These are phyloP conservation scores for Trametes coccinea DNA, from an alignment of 768 basidiomycete genomes.

Conservation along the genomic window DNA sequence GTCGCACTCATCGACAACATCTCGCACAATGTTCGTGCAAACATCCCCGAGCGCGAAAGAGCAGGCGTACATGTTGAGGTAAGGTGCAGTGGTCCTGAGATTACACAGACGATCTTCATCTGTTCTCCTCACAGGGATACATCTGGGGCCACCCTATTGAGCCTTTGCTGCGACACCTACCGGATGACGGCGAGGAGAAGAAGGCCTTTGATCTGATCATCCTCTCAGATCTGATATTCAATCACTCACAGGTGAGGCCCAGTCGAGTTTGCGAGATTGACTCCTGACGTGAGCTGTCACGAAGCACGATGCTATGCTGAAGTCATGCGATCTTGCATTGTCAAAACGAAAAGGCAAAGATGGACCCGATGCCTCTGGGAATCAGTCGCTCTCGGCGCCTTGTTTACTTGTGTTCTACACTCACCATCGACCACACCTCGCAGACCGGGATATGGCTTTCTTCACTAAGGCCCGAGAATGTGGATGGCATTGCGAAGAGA, in stretches of 20 bases:
- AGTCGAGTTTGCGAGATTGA: not conserved
- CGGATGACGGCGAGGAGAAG: conserved; percentile 16
- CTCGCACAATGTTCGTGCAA: conserved; percentile 60
- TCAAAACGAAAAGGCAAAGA: not conserved
- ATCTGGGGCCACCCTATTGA: conserved; percentile 71
- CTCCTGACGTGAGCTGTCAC: not conserved
- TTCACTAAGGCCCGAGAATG: conserved; percentile 59
- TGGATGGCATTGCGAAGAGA: conserved; percentile 75
- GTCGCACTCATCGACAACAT: conserved; percentile 73
- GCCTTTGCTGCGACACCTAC: conserved; percentile 41
- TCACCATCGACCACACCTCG: conserved; percentile 84
- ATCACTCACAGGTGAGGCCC: conserved; percentile 78
- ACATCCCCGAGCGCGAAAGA: conserved; percentile 39
- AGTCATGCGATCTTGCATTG: conserved; percentile 58
- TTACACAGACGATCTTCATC: not conserved
- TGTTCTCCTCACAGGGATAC: conserved; percentile 55
- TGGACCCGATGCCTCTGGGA: not conserved
- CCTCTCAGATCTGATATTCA: conserved; percentile 92
- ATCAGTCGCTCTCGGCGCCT: conserved; percentile 29
- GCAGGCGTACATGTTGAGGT: conserved; percentile 36
- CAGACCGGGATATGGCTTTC: conserved; percentile 80
- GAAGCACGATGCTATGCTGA: conserved; percentile 80
- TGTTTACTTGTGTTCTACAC: conserved; percentile 83
- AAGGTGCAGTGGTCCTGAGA: conserved; percentile 23
- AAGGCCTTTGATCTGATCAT: conserved; percentile 75